A percentile compares a stretch with the other conserved stretches of the same genome.
phyloP scores from a whole-genome alignment of 2,329 filamentous ascomycete genomes.

The Nigrospora oryzae region DNA sequence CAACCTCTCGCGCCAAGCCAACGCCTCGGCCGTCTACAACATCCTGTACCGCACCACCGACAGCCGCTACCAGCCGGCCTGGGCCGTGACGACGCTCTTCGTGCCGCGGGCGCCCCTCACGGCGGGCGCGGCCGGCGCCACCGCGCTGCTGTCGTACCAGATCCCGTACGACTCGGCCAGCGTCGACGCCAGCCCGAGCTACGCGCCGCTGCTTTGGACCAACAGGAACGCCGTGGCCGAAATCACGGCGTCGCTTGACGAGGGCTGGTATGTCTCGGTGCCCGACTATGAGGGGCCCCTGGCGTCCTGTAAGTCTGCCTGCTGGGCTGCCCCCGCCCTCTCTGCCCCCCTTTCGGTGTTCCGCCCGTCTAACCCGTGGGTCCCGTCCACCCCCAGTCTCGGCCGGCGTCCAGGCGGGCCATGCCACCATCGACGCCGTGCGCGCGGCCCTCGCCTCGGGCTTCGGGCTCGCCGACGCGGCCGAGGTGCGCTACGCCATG shows the following conservation, averaged over 20 bases:
- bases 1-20: neutral
- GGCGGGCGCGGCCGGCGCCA: constrained; percentile 1
- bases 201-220: constrained; percentile 9
- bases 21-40: constrained; percentile 16
- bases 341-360: too few species aligned
- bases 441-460: constrained; percentile 2
- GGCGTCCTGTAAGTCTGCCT: constrained; percentile 22
- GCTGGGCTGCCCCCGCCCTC: too few species aligned
- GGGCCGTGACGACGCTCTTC: constrained; percentile 28
- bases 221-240: constrained; percentile 8
- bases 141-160: constrained; percentile 28
- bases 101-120: constrained; percentile 3
- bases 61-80: constrained; percentile 21
- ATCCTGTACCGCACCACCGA: constrained; percentile 29
- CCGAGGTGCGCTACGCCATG: constrained; percentile 24
- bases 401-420: neutral
- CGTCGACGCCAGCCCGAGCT: constrained; percentile 27
- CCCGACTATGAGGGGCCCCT: constrained; percentile 36
- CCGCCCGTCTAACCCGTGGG: too few species aligned
- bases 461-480: neutral
- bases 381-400: neutral
- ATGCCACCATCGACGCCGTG: constrained; percentile 4
- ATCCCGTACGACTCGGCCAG: constrained; percentile 25
- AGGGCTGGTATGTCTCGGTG: constrained; percentile 36
- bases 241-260: constrained; percentile 23